These are phyloP conservation scores for Exophiala sideris DNA, from an alignment of 2,329 filamentous ascomycete genomes.

Conservation along the genomic window DNA sequence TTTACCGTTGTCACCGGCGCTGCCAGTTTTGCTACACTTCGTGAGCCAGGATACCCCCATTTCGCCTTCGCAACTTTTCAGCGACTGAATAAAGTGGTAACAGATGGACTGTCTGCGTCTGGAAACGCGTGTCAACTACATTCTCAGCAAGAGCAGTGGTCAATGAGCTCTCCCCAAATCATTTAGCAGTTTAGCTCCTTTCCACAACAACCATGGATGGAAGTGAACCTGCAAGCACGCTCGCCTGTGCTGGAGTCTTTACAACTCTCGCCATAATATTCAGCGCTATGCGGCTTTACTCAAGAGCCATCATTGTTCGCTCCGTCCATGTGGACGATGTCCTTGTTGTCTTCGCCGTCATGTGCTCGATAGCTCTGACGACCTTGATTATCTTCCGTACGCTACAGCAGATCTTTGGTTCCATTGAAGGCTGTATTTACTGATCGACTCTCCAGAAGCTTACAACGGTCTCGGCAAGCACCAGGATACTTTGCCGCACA, in stretches of 20 bases:
- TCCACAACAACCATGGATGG: background rate
- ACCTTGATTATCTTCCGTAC: background rate
- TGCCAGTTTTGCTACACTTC: too few relatives aligned
- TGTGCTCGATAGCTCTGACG: conserved; percentile 1
- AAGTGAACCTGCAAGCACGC: background rate
- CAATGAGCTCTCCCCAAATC: too few relatives aligned
- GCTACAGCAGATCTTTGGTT: background rate
- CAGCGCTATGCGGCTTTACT: conserved; percentile 22
- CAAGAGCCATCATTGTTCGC: conserved; percentile 10
- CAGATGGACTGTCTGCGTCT: too few relatives aligned
- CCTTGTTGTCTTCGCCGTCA: background rate
- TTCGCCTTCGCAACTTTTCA: too few relatives aligned
- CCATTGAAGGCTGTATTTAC: background rate
- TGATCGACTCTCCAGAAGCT: background rate
- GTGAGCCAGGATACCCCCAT: too few relatives aligned
- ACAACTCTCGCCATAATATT: conserved; percentile 8
- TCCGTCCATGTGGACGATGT: background rate
- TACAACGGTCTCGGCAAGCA: conserved; percentile 1
- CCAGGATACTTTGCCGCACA: background rate
- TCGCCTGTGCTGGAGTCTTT: background rate
- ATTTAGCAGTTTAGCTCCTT: too few relatives aligned
- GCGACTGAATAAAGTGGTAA: too few relatives aligned
- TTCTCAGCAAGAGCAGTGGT: too few relatives aligned
- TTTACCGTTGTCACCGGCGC: too few relatives aligned
- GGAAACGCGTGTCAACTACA: too few relatives aligned